These are phyloP conservation scores for Aspergillus chevalieri DNA, from an alignment of 2,329 filamentous ascomycete species.

Conservation along the genomic window DNA sequence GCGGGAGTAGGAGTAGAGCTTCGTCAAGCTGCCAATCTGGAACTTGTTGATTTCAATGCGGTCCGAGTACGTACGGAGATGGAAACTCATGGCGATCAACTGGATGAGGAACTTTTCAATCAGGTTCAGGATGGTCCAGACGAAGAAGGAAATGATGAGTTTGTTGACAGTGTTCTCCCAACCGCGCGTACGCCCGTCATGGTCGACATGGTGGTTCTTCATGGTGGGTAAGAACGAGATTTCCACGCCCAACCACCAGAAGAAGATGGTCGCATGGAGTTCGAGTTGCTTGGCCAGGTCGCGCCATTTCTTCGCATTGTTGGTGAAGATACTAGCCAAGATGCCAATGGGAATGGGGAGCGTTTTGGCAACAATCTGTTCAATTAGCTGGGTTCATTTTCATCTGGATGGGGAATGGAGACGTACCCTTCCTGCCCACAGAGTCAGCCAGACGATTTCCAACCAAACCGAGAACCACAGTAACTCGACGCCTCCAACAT, in stretches of 20 bases:
- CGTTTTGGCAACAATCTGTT: slow-evolving; percentile 56
- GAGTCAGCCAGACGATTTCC: slow-evolving; percentile 82
- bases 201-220: slow-evolving; percentile 56
- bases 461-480: slow-evolving; percentile 96
- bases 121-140: slow-evolving; percentile 72
- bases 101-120: slow-evolving; percentile 91
- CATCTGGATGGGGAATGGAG: not conserved
- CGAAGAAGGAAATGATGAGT: slow-evolving; percentile 77
- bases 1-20: slow-evolving; percentile 61
- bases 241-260: slow-evolving; percentile 85
- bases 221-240: slow-evolving; percentile 81
- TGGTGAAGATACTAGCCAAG: slow-evolving; percentile 70
- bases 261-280: slow-evolving; percentile 75
- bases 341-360: slow-evolving; percentile 58
- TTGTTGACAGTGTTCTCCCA: slow-evolving; percentile 83
- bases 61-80: slow-evolving; percentile 81
- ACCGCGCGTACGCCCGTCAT: slow-evolving; percentile 45
- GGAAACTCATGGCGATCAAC: slow-evolving; percentile 89
- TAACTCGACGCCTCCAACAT: slow-evolving; percentile 67
- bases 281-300: slow-evolving; percentile 83
- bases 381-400: not conserved
- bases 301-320: slow-evolving; percentile 86
- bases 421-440: slow-evolving; percentile 67
- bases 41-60: slow-evolving; percentile 90
- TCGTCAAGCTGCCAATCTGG: slow-evolving; percentile 64